Conservation (phyloP, 495 filamentous ascomycete genomes). For the Xylaria flabelliformis region DNA sequence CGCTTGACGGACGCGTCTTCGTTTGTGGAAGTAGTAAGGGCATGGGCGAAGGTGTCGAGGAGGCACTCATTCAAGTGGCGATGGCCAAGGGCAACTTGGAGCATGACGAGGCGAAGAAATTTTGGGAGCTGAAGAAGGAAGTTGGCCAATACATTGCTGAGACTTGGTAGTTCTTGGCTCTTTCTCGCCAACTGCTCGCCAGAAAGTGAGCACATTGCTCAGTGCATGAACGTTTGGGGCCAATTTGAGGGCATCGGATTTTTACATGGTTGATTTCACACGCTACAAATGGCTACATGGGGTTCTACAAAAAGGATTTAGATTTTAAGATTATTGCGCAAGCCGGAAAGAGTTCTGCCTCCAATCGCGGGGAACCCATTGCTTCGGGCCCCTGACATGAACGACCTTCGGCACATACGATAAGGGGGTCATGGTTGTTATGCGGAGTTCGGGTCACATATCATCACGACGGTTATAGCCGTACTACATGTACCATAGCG, state of each 20-base stretch:
- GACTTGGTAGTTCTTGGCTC: constrained; percentile 56
- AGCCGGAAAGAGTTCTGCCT: constrained; percentile 5
- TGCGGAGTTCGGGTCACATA: not conserved
- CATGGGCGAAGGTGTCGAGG: constrained; percentile 96
- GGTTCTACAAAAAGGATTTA: constrained; percentile 10
- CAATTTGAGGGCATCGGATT: not conserved
- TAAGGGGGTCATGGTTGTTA: not conserved
- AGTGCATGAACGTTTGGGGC: not conserved
- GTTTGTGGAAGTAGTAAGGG: constrained; percentile 93
- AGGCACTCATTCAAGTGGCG: constrained; percentile 77
- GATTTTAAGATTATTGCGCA: constrained; percentile 1
- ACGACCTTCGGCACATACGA: not conserved
- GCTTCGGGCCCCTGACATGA: not conserved
- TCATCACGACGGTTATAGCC: not conserved
- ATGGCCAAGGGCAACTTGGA: constrained; percentile 81
- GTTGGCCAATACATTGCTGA: constrained; percentile 88
- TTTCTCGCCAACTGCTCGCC: not conserved
- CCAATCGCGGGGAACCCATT: not conserved
- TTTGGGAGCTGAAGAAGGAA: constrained; percentile 84
- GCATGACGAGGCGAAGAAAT: constrained; percentile 72
- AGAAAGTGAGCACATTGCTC: not conserved
- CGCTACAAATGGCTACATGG: not conserved
- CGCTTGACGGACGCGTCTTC: constrained; percentile 90
- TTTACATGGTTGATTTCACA: not conserved
- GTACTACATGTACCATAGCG: constrained; percentile 3